Evolutionary conservation across 202 grass and related monocot genomes (phyloP).

Genomic region (Cymbopogon flexuosus): DNA sequence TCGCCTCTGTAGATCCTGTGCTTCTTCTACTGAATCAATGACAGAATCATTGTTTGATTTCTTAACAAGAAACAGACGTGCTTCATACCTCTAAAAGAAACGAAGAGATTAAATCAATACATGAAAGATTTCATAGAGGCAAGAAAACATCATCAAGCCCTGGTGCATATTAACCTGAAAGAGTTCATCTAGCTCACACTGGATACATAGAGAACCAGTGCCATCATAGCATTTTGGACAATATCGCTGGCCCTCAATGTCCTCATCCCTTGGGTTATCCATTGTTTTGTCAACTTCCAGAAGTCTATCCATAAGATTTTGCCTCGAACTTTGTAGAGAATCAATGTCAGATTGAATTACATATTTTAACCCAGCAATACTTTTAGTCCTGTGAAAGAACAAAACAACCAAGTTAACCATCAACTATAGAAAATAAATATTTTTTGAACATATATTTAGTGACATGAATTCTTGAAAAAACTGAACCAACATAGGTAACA

Average conservation of each 20-base stretch:
- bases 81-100: conserved; percentile 73
- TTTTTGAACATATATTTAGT: conserved; percentile 2
- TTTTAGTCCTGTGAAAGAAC: conserved; percentile 57
- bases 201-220: conserved; percentile 82
- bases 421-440: background rate
- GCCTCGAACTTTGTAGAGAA: conserved; percentile 67
- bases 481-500: conserved; percentile 5
- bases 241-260: conserved; percentile 74
- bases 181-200: conserved; percentile 81
- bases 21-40: conserved; percentile 80
- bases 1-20: conserved; percentile 59
- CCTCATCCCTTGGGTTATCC: conserved; percentile 77
- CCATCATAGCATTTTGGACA: conserved; percentile 88
- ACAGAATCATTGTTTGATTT: conserved; percentile 71
- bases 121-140: conserved; percentile 18
- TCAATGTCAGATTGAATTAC: conserved; percentile 72
- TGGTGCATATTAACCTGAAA: conserved; percentile 57
- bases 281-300: conserved; percentile 80
- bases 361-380: conserved; percentile 68
- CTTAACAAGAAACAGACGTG: conserved; percentile 74
- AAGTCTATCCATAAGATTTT: conserved; percentile 62
- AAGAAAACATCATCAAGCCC: conserved; percentile 12
- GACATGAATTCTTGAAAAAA: conserved; percentile 4
- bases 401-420: conserved; percentile 36
- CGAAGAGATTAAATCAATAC: conserved; percentile 28